These are phyloP conservation scores for Mycena indigotica DNA, from an alignment of 768 basidiomycete species.

Conservation along the genomic window DNA sequence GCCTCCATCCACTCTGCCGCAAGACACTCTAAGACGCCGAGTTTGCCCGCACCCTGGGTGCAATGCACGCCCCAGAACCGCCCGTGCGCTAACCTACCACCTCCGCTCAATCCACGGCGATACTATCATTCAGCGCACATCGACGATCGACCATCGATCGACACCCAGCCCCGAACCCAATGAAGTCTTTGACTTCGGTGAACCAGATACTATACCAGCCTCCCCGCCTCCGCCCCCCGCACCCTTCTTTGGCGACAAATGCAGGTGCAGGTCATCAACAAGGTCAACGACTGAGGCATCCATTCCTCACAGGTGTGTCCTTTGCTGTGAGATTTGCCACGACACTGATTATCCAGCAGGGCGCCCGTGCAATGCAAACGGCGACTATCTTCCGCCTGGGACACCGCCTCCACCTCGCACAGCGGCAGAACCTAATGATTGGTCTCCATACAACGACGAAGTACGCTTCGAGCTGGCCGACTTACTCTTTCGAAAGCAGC, in stretches of 20 bases:
- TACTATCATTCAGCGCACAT: not conserved
- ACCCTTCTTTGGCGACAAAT: too few species aligned
- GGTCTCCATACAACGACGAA: conserved; percentile 20
- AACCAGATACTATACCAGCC: too few species aligned
- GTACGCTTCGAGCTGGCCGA: conserved; percentile 26
- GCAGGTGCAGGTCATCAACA: not conserved
- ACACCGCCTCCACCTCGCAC: conserved; percentile 8
- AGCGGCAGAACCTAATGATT: conserved; percentile 6
- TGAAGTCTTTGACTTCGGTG: not conserved
- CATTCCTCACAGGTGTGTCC: not conserved
- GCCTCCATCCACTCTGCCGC: not conserved
- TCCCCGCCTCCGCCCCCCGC: not conserved
- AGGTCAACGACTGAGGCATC: not conserved
- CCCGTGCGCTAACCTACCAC: not conserved
- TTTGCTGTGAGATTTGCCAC: not conserved
- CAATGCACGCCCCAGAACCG: not conserved
- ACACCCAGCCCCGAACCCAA: not conserved
- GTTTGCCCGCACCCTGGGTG: conserved; percentile 2
- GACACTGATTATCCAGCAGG: not conserved
- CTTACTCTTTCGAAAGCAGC: conserved; percentile 18
- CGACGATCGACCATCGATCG: too few species aligned
- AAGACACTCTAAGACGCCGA: not conserved
- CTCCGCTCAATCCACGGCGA: not conserved
- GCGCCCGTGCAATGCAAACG: conserved; percentile 15
- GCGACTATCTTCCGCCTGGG: not conserved